These are phyloP conservation scores for Marasmius oreades DNA, from an alignment of 1,284 basidiomycete genomes.

Conservation along the genomic window DNA sequence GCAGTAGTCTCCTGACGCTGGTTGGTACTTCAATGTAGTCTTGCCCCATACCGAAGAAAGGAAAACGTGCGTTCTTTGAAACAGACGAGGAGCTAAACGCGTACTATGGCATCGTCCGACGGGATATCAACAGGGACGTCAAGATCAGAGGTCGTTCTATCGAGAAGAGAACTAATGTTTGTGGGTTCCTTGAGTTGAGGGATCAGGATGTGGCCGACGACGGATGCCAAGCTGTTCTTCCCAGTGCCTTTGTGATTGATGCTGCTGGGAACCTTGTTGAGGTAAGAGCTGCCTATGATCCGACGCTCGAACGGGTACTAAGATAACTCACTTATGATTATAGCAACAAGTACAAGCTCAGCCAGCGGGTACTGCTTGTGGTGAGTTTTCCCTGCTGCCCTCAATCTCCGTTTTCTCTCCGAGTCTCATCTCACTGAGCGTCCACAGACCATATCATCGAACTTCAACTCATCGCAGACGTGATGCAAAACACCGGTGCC, in stretches of 20 bases:
- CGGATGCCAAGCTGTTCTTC: background rate
- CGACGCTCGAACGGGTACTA: background rate
- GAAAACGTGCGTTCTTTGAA: background rate
- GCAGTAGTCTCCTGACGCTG: too few relatives aligned
- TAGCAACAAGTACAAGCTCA: background rate
- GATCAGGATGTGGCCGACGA: background rate
- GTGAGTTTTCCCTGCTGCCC: background rate
- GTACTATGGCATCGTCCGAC: background rate
- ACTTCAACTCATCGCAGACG: background rate
- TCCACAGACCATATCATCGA: background rate
- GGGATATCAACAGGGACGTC: background rate
- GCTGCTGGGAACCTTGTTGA: background rate
- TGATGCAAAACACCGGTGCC: background rate
- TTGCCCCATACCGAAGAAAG: background rate
- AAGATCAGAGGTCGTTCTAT: background rate
- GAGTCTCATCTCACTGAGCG: background rate
- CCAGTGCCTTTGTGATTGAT: background rate
- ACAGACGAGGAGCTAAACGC: background rate
- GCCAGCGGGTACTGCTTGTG: background rate
- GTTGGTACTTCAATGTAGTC: background rate
- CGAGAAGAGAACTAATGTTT: background rate
- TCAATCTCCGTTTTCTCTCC: too few relatives aligned
- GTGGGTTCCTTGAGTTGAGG: background rate
- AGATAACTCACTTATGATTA: background rate
- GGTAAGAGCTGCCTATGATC: background rate